A percentile compares a stretch with the other conserved stretches of the same genome.
Conservation (phyloP, 768 basidiomycete species). For the Auricularia sp. region DNA sequence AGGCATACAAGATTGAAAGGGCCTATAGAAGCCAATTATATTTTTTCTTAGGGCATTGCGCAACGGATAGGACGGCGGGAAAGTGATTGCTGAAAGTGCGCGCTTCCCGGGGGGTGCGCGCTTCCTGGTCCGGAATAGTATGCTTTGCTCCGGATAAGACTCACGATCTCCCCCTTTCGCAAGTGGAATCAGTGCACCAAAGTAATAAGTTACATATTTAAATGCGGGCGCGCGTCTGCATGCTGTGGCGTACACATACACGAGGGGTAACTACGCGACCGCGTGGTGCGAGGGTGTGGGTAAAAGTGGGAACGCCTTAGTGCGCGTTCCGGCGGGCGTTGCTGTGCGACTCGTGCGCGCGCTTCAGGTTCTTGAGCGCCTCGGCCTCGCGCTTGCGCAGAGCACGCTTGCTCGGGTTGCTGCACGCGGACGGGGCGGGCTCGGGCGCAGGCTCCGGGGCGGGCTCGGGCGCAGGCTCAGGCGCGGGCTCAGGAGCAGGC, state of each 20-base stretch:
- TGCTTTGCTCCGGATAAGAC: too few relatives aligned
- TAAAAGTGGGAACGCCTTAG: neutral
- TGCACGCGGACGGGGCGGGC: neutral
- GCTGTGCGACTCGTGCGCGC: neutral
- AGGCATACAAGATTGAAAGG: too few relatives aligned
- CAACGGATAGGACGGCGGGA: too few relatives aligned
- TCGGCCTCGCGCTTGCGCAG: slow-evolving; percentile 12
- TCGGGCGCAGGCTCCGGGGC: neutral
- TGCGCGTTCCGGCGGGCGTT: neutral
- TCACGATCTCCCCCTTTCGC: too few relatives aligned
- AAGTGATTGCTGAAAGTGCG: too few relatives aligned
- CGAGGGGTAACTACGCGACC: neutral
- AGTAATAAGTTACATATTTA: neutral
- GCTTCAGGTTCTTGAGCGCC: neutral
- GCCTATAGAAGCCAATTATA: too few relatives aligned
- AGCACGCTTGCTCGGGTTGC: slow-evolving; percentile 15
- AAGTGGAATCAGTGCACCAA: too few relatives aligned
- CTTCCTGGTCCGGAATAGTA: too few relatives aligned
- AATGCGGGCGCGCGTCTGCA: neutral
- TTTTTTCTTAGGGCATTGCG: too few relatives aligned
- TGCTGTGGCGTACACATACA: neutral
- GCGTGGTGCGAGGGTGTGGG: neutral
- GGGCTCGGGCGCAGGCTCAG: too few relatives aligned
- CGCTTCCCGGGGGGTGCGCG: too few relatives aligned
- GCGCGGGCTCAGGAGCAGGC: too few relatives aligned